A percentile compares a stretch with the other conserved stretches of the same genome.
These are phyloP conservation scores for Phytophthora crassamura DNA, from an alignment of 352 stramenopile species.

Conservation along the genomic window DNA sequence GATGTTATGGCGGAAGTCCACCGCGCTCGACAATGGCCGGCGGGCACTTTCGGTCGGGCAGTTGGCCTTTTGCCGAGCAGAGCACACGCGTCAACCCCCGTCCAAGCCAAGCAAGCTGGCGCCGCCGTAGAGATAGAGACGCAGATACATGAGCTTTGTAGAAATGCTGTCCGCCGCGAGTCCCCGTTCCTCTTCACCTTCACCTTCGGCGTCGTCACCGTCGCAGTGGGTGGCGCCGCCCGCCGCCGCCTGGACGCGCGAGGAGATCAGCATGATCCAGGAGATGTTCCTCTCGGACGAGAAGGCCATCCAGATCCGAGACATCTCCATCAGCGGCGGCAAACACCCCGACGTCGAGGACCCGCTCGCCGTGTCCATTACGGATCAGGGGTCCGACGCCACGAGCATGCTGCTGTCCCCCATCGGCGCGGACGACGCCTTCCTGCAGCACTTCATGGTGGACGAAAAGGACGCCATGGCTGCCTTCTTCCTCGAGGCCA, in stretches of 20 bases:
- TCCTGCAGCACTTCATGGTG: conserved; percentile 50
- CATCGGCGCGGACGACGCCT: conserved; percentile 56
- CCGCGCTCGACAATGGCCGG: conserved; percentile 8
- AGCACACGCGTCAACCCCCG: conserved; percentile 26
- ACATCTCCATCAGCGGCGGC: conserved; percentile 45
- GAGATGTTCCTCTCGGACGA: conserved; percentile 54
- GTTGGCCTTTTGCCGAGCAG: conserved; percentile 37
- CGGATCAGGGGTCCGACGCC: conserved; percentile 39
- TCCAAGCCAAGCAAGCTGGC: conserved; percentile 20
- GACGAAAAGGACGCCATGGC: conserved; percentile 72
- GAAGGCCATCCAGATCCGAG: conserved; percentile 52
- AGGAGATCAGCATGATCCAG: conserved; percentile 68
- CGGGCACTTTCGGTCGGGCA: conserved; percentile 8
- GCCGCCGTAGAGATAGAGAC: conserved; percentile 6
- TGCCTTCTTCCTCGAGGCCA: conserved; percentile 63
- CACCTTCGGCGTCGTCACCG: not conserved
- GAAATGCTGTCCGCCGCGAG: conserved; percentile 34
- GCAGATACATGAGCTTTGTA: conserved; percentile 25
- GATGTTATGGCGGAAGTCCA: conserved; percentile 6
- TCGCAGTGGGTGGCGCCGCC: conserved; percentile 36
- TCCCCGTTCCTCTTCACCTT: conserved; percentile 2
- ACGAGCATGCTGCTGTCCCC: conserved; percentile 67
- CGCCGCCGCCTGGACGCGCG: conserved; percentile 44
- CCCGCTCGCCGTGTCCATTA: conserved; percentile 22
- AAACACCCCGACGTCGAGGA: conserved; percentile 25